Evolutionary conservation across 2,329 filamentous ascomycete genomes (phyloP).

Genomic region (Gliomastix tumulicola): DNA sequence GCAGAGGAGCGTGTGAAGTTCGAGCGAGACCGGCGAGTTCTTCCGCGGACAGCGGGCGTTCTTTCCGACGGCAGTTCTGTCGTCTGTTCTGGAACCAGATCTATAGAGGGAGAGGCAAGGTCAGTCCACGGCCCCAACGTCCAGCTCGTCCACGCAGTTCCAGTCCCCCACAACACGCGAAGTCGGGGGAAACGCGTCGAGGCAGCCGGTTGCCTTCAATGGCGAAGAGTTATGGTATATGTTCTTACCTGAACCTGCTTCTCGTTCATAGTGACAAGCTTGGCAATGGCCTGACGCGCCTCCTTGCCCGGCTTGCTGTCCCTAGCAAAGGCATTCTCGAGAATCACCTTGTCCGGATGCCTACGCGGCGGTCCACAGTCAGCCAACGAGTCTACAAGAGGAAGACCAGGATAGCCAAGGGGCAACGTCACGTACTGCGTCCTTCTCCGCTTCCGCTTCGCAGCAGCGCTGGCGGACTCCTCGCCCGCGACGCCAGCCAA

Average conservation of each 20-base stretch:
- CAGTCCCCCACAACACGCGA: too few relatives aligned
- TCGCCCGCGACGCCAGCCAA: too few relatives aligned
- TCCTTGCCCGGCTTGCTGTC: constrained; percentile 91
- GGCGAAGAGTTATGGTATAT: background rate
- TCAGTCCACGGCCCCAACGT: too few relatives aligned
- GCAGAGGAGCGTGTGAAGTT: too few relatives aligned
- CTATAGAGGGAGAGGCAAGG: constrained; percentile 44
- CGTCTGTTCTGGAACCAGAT: constrained; percentile 97
- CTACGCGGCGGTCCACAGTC: too few relatives aligned
- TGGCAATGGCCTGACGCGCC: constrained; percentile 76
- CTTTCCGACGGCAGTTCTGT: constrained; percentile 87
- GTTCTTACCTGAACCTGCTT: constrained; percentile 86
- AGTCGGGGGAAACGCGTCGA: background rate
- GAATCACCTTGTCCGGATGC: constrained; percentile 77
- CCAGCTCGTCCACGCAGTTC: too few relatives aligned
- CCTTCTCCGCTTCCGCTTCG: constrained; percentile 57
- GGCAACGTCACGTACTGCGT: too few relatives aligned
- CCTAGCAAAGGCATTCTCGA: constrained; percentile 76
- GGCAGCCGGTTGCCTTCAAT: too few relatives aligned
- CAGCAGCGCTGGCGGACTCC: too few relatives aligned
- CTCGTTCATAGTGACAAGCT: constrained; percentile 80
- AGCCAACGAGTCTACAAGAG: too few relatives aligned
- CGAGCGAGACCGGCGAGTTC: constrained; percentile 69
- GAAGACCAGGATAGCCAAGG: too few relatives aligned
- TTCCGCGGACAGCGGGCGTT: constrained; percentile 71